Evolutionary conservation across 352 stramenopile species (phyloP).

Genomic region (Pythium graminicola): DNA sequence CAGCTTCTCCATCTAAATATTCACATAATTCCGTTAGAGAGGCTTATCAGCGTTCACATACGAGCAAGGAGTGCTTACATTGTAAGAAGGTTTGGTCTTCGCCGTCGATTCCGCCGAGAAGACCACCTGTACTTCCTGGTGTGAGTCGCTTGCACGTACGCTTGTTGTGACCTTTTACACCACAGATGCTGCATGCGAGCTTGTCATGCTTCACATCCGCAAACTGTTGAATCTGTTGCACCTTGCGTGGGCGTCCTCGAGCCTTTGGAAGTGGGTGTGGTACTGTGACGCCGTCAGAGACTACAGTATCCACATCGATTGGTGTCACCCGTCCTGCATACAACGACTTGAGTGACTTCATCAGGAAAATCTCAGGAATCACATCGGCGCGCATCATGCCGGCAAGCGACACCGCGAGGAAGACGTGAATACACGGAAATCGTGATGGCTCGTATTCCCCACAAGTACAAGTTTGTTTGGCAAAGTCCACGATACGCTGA

Average conservation of each 20-base stretch:
- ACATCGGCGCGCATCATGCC: conserved; percentile 60
- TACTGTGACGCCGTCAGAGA: conserved; percentile 46
- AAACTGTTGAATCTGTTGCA: conserved; percentile 78
- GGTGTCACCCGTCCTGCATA: conserved; percentile 66
- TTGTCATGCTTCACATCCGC: conserved; percentile 62
- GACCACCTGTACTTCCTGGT: conserved; percentile 1
- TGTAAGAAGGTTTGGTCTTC: conserved; percentile 18
- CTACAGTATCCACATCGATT: conserved; percentile 73
- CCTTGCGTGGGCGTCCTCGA: conserved; percentile 59
- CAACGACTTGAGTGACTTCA: conserved; percentile 68
- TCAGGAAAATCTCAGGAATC: conserved; percentile 75
- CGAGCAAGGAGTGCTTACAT: conserved; percentile 1
- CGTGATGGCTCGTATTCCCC: conserved; percentile 66
- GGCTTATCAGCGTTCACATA: not conserved
- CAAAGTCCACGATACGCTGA: conserved; percentile 68
- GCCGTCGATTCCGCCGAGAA: conserved; percentile 16
- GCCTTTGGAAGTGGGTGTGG: conserved; percentile 50
- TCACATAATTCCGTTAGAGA: not conserved
- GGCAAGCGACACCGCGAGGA: conserved; percentile 55
- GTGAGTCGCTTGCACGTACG: conserved; percentile 63
- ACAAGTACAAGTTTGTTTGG: conserved; percentile 66
- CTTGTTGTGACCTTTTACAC: conserved; percentile 82
- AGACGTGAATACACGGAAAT: conserved; percentile 77
- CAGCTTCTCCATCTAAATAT: conserved; percentile 18
- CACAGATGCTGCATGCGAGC: conserved; percentile 69